phyloP scores from a whole-genome alignment of 495 filamentous ascomycete species.

The Neurospora sp. region DNA sequence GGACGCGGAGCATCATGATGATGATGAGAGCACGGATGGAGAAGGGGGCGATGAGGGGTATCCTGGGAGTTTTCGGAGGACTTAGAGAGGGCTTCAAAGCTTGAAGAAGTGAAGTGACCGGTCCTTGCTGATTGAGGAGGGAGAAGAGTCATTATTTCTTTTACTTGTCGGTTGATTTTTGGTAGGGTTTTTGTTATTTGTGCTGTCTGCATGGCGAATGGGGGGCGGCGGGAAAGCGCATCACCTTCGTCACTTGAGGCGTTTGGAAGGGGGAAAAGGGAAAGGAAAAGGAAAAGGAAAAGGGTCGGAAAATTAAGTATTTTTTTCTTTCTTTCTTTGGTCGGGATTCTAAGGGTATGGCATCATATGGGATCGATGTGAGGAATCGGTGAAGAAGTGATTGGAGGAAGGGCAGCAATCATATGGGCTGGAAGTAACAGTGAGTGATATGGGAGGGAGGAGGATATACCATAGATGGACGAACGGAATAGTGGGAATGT shows the following conservation, averaged over 20 bases:
- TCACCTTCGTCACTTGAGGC: neutral
- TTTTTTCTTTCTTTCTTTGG: neutral
- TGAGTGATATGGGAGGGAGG: neutral
- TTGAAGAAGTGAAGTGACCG: neutral
- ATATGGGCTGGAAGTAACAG: neutral
- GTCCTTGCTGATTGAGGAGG: neutral
- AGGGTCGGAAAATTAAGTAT: neutral
- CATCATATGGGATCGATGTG: neutral
- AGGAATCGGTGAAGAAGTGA: neutral
- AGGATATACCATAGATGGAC: neutral
- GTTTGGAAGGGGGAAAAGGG: neutral
- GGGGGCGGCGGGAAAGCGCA: neutral
- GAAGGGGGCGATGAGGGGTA: constrained; percentile 1
- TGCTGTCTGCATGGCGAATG: neutral
- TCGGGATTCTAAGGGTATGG: neutral
- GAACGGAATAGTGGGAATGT: neutral
- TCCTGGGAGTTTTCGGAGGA: neutral
- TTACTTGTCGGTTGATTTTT: neutral
- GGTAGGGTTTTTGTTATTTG: neutral
- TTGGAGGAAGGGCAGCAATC: neutral
- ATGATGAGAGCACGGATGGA: neutral
- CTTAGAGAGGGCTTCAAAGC: neutral
- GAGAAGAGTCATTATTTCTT: neutral
- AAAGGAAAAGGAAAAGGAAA: neutral
- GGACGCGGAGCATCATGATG: constrained; percentile 26